Conservation (phyloP, 768 basidiomycete species). For the Kwoniella sp. region DNA sequence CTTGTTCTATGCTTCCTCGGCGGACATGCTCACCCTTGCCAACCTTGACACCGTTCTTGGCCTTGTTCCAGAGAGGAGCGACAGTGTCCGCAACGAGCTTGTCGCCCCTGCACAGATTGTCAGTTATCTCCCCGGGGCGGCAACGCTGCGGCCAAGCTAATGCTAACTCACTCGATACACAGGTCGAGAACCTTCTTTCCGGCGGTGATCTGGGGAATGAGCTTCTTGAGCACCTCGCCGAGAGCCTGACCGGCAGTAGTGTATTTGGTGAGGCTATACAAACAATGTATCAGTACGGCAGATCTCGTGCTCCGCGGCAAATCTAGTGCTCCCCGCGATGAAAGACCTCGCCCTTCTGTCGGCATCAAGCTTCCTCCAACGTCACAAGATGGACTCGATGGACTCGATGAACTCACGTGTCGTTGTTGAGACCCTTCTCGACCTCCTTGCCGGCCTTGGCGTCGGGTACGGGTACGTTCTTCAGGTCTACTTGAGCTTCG, state of each 20-base stretch:
- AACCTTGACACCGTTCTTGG: slow-evolving; percentile 80
- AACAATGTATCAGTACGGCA: no score
- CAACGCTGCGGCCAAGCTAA: background rate
- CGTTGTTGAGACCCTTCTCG: slow-evolving; percentile 48
- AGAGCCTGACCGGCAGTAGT: slow-evolving; percentile 91
- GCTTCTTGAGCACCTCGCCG: slow-evolving; percentile 74
- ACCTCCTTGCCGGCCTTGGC: slow-evolving; percentile 30
- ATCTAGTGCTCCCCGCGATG: no score
- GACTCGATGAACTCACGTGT: slow-evolving; percentile 37
- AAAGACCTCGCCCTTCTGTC: no score
- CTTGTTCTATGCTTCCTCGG: background rate
- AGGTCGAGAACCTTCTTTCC: slow-evolving; percentile 83
- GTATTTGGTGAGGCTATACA: slow-evolving; percentile 52
- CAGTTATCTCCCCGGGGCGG: background rate
- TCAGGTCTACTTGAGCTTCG: slow-evolving; percentile 38
- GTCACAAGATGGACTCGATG: no score
- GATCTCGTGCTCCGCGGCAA: no score
- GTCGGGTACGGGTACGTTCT: slow-evolving; percentile 33
- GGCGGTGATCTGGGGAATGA: slow-evolving; percentile 69
- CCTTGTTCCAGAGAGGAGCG: slow-evolving; percentile 80
- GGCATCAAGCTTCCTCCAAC: no score
- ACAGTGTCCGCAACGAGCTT: slow-evolving; percentile 84
- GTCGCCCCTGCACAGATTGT: slow-evolving; percentile 59
- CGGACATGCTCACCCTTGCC: slow-evolving; percentile 64
- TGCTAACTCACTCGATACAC: slow-evolving; percentile 60